These are phyloP conservation scores for Orbilia brochopaga DNA, from an alignment of 2,329 filamentous ascomycete species.

Conservation along the genomic window DNA sequence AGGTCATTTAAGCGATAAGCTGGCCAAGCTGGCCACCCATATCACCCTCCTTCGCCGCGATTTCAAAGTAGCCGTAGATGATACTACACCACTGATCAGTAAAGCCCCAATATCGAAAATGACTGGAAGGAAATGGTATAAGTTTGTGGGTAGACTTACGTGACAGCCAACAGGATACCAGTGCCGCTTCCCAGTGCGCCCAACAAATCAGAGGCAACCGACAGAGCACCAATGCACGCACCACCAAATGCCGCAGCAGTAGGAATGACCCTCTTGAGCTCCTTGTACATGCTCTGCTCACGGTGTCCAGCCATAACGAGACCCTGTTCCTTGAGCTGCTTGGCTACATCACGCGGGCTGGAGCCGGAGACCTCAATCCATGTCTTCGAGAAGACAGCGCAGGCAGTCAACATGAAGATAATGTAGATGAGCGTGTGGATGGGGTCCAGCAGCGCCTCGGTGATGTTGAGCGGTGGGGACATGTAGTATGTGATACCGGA, in stretches of 20 bases:
- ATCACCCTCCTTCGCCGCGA: constrained; percentile 97
- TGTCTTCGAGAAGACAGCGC: constrained; percentile 98
- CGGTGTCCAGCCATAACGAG: constrained; percentile 99
- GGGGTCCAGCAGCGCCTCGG: constrained; percentile 92
- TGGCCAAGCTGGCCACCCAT: constrained; percentile 69
- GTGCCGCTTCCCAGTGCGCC: constrained; percentile 95
- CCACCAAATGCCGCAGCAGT: constrained; percentile 97
- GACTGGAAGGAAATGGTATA: constrained; percentile 1
- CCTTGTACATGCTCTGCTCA: constrained; percentile 99
- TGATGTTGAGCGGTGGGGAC: constrained; percentile 97
- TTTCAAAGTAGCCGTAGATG: constrained; percentile 99
- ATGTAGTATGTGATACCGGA: constrained; percentile 99
- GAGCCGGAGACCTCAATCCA: constrained; percentile 99
- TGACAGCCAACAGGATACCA: constrained; percentile 96
- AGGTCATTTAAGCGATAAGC: constrained; percentile 52
- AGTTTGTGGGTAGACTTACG: constrained; percentile 76
- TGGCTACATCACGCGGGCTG: constrained; percentile 95
- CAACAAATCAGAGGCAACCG: constrained; percentile 91
- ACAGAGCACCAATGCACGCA: constrained; percentile 97
- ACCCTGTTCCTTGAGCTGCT: constrained; percentile 99
- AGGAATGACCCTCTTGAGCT: constrained; percentile 98
- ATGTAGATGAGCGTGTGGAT: constrained; percentile 97
- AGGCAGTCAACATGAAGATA: constrained; percentile 95
- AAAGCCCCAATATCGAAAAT: constrained; percentile 50
- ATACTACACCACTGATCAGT: constrained; percentile 68